Base-by-base conservation (phyloP, 2,329 filamentous ascomycete genomes). In the Emericellopsis atlantica region DNA sequence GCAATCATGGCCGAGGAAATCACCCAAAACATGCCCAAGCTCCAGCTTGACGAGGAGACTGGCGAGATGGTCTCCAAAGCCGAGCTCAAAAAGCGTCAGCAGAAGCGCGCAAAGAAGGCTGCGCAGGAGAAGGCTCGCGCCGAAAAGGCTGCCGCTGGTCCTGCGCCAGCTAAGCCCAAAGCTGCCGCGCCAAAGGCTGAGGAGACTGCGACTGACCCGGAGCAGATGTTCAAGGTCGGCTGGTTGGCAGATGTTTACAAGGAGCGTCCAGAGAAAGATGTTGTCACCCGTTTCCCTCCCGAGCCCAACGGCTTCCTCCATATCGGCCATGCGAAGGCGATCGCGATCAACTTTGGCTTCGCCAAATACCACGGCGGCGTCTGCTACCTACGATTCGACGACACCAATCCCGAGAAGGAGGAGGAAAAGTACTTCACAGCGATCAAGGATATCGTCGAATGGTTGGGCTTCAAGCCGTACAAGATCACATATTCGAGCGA, bases 261-360 rank as follows among this genome's bases (percentile, higher is more conserved):
- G 45, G 74, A 82, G 59, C 70, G 77, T 37, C 79, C 79, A 2
- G 65, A 69, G 36, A 74, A 72, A 48, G 63, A 67, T 14, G 77
- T 81, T 16, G 61, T 81, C 38, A 88, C 83, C 4, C 77, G 84
- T 49, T 48, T 95, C 87, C 70, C 67, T 23, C 26, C 32, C 18
- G 16, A 4, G n/a, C 12, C 36, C 44, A 72, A 69, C 49, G 88
- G 88, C 46, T 95, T 94, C 58, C 77, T 95, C 36, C 90, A 95
- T 65, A 94, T 95, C 48, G 90, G 90, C 41, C 90, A 96, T 57
- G 84, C 84, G 48, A 96, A 96, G 66, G 90, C 92, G 16, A 95
- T 96, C 59, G 83, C 87, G 0, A 79, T 96, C 60, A 95, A 96
- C 64, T 96, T 96, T 63, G 90, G 90, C 6, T 96, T 95, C 58